These are phyloP conservation scores for Canna indica DNA, from an alignment of 176 grass and related monocot species.

Conservation along the genomic window DNA sequence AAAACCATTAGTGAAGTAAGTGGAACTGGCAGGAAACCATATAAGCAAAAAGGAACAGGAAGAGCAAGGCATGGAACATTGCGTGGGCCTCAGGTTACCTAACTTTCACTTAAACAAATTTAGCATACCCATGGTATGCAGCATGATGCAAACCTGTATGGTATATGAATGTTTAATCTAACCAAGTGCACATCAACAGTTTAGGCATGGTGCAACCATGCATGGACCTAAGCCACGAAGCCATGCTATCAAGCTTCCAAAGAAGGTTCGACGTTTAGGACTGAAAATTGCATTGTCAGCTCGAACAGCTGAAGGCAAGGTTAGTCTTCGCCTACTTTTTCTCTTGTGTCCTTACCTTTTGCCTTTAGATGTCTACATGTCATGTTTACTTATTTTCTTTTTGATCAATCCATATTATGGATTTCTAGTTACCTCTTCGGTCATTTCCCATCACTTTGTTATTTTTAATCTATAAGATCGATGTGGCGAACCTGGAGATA, in stretches of 20 bases:
- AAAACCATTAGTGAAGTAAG: conserved; percentile 89
- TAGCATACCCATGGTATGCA: background rate
- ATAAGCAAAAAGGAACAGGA: conserved; percentile 69
- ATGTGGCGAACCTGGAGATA: no score
- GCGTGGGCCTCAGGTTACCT: conserved; percentile 57
- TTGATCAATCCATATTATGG: background rate
- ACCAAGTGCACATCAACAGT: conserved; percentile 38
- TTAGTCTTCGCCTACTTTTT: conserved; percentile 16
- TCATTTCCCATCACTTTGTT: no score
- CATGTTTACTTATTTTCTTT: background rate
- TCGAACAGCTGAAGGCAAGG: conserved; percentile 81
- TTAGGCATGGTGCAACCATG: conserved; percentile 60
- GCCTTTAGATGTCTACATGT: background rate
- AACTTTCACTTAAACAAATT: background rate
- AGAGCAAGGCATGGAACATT: conserved; percentile 78
- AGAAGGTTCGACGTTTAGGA: conserved; percentile 69
- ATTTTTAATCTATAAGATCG: no score
- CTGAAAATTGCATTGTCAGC: conserved; percentile 88
- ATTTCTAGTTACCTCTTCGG: background rate
- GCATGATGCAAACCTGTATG: background rate
- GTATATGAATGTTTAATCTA: conserved; percentile 9
- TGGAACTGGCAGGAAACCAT: conserved; percentile 75
- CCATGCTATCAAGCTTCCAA: conserved; percentile 82
- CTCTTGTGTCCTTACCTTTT: background rate
- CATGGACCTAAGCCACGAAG: conserved; percentile 91